Evolutionary conservation across 805 yeast genomes (phyloP).

Genomic region (Yarrowia phangngaensis): DNA sequence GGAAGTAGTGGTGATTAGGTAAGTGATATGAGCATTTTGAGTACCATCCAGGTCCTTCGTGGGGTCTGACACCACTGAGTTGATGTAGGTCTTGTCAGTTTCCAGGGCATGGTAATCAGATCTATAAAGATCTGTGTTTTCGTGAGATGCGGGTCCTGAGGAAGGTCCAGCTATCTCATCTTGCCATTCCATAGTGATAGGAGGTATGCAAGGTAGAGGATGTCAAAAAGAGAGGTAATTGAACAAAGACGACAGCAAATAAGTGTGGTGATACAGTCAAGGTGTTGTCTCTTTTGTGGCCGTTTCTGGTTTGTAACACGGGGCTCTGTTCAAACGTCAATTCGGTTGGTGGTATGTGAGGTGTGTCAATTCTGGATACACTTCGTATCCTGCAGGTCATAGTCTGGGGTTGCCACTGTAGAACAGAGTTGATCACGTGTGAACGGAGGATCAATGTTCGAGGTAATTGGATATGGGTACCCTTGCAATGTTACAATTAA

Average conservation of each 20-base stretch:
- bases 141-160: neutral
- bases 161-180: slow-evolving; percentile 14
- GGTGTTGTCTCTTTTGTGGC: no score
- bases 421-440: neutral
- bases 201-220: no score
- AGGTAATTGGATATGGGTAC: no score
- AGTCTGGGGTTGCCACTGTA: neutral
- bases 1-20: slow-evolving; percentile 59
- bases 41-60: slow-evolving; percentile 63
- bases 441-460: no score
- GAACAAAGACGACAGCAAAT: neutral
- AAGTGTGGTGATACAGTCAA: no score
- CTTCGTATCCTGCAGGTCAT: neutral
- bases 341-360: no score
- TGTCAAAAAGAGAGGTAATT: neutral
- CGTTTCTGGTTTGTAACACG: no score
- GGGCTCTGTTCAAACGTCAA: no score
- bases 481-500: no score
- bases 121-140: slow-evolving; percentile 10
- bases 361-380: neutral
- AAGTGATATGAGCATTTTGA: slow-evolving; percentile 72
- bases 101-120: slow-evolving; percentile 22
- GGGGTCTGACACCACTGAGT: slow-evolving; percentile 53
- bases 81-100: slow-evolving; percentile 36
- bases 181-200: slow-evolving; percentile 23